Base-by-base conservation (phyloP, 441 rosid species). In the Euphorbia celastroides region DNA sequence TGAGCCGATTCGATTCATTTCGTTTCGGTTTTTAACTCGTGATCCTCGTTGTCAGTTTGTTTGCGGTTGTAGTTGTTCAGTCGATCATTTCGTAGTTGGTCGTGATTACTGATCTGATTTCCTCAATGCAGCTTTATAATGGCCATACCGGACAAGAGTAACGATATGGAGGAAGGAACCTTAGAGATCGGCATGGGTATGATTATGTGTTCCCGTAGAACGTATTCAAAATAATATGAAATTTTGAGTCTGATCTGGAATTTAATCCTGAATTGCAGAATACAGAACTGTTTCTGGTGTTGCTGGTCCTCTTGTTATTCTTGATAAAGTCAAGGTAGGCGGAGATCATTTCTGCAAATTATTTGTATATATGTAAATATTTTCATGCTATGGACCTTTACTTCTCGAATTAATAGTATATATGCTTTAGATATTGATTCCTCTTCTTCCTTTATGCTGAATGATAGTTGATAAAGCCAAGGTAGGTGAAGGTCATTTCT, bases 151-250 rank as follows among this genome's bases (percentile, higher is more conserved):
- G 67, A 80, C 63, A 83, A 88, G 81, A 78, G 67, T 59, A 69
- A 56, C 73, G 81, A 74, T 32, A 71, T 80, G 83, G 97, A 90
- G 72, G 97, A 90, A 67, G 96, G 86, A 65, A 78, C 88, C 12
- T 72, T 90, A 41, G 97, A 93, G 87, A 88, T 93, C 71, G 98
- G 96, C 70, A 88, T 93, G 92, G 98, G 98, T 93, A 70, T 78
- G 89, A 63, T 63, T 46, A 32, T 22, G 2, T 28, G 56, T 34
- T 55, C 12, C 16, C 6, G 25, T 65, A 16, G 10, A 51, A 27
- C 44, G 16, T 48, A 57, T 28, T 57, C 57, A 23, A 63, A 25
- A 44, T 2, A 32, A 28, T 9, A 7, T 34, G 2, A 6, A 38
- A 36, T 31, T n/a, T 14, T 26, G 7, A 67, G 50, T 60, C 23